Evolutionary conservation across 2,329 filamentous ascomycete genomes (phyloP), one percentile per base, ranked within the genome.

Genomic region (Colletotrichum plurivorum): DNA sequence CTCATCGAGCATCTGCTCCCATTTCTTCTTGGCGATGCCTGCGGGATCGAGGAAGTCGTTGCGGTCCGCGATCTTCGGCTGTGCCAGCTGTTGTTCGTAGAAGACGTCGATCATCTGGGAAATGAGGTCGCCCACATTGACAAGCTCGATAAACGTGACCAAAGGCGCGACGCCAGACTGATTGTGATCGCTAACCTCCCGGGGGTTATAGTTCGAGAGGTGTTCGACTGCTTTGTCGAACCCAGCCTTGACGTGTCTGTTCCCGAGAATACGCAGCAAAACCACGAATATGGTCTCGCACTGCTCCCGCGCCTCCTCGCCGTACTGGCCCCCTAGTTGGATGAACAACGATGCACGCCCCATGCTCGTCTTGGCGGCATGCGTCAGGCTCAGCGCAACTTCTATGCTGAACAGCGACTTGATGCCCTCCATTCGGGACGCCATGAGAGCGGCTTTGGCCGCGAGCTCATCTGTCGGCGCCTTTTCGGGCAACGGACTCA

Each of bases 51-150:
- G 85, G 76, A 99, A 99, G 81, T 99, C 96, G 77, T 97, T 97
- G 51, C 93, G 91, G 77, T 98, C 95, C 1, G 93, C 93, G 61
- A 99, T 90, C 75, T 93, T 93, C 15, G 93, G 89, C 1, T 90
- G 88, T 6, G 94, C 90, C 31, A 99, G 88, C 82, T 99, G 96
- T 81, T 98, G 96, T 78, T 97, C 93, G 81, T 97, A 99, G 78
- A 99, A 99, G 41, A 99, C 94, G 78, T 99, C 96, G 67, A 99
- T 90, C 96, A 99, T 99, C 79, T 99, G 96, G 69, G 97, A 94
- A 74, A 99, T 99, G 67, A 99, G 86, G 78, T 99, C 96, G 67
- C 96, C 96, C 1, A 99, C 95, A 77, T 99, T 99, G 78, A 99
- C 96, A 31, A 99, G 88, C 81, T 99, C 96, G 70, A 99, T 90